Evolutionary conservation across 2,329 filamentous ascomycete species (phyloP), one percentile per base, ranked within the genome.

Genomic region (Neofusicoccum parvum): DNA sequence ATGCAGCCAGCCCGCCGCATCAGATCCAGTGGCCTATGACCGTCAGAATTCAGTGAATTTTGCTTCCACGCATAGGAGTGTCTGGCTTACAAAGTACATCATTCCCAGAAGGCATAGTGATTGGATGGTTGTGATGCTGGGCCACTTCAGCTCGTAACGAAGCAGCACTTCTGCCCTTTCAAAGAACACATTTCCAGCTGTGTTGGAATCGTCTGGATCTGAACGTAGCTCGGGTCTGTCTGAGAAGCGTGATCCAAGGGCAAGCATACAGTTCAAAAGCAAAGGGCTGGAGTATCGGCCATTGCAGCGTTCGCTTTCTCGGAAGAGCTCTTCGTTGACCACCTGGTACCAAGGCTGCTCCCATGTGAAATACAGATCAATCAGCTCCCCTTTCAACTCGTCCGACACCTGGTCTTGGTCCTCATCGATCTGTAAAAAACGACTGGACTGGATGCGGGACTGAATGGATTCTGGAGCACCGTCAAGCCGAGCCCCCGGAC

Each of bases 51-150:
- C 14, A 32, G 43, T 43, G 53, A 15, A 12, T 27, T 32, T n/a
- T 32, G 11, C 5, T 32, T 39, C 3, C 11, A 1, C 3, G 12
- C 4, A 7, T 32, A 32, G 27, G 27, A 20, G 2, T 11, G 5
- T 9, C 17, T 7, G 10, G n/a, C 73, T 63, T 71, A 78, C 62
- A 65, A 72, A 48, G 64, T 76, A 64, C 10, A 65, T 11, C 3
- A 27, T 59, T 10, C 51, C 34, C 62, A 80, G 69, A 17, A 80
- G 71, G 0, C 68, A 68, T 6, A 79, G 66, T 0, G 76, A 72
- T 62, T 80, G 78, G 7, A 80, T 73, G 0, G 76, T 80, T 0
- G 76, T 78, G 10, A 80, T 72, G 3, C 69, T 76, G 0, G 78
- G 78, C 5, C 14, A 41, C 27, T 62, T 62, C 27, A 68, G 32